Conservation (phyloP, 1,139 yeast genomes). For the Yamadazyma pseudoaaseri region DNA sequence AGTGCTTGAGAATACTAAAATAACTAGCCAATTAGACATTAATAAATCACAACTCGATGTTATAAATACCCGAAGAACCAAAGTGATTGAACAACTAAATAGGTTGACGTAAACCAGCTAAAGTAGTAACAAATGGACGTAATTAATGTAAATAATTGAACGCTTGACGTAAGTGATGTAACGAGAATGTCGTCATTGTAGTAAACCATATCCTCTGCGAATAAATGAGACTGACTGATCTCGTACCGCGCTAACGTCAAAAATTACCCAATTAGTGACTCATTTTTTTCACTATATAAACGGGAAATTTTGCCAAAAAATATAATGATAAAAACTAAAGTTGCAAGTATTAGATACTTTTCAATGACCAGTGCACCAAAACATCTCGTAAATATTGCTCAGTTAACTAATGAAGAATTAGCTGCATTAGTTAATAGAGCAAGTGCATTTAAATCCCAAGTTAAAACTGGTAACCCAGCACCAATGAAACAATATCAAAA, state of each 20-base stretch:
- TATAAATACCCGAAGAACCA: constrained; percentile 6
- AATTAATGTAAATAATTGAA: too few relatives aligned
- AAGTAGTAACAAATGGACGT: too few relatives aligned
- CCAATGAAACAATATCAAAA: constrained; percentile 51
- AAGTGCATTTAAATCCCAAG: constrained; percentile 52
- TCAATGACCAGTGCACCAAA: constrained; percentile 30
- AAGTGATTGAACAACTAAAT: constrained; percentile 2
- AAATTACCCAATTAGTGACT: constrained; percentile 18
- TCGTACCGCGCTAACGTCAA: constrained; percentile 21
- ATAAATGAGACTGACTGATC: constrained; percentile 11
- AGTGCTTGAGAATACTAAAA: constrained; percentile 8
- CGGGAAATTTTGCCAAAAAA: neutral
- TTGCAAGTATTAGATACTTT: constrained; percentile 8
- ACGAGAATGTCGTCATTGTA: too few relatives aligned
- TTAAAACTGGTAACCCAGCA: constrained; percentile 50
- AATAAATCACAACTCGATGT: constrained; percentile 1
- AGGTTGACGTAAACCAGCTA: too few relatives aligned
- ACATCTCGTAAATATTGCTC: constrained; percentile 79
- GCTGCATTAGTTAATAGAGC: constrained; percentile 68
- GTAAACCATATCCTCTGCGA: too few relatives aligned
- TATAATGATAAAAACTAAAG: constrained; percentile 7
- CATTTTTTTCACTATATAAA: constrained; percentile 11
- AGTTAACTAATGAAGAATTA: constrained; percentile 69
- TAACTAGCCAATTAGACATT: constrained; percentile 2
- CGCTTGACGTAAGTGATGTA: too few relatives aligned